Evolutionary conservation across 1,284 basidiomycete species (phyloP).

Genomic region (Limonomyces culmigenus): DNA sequence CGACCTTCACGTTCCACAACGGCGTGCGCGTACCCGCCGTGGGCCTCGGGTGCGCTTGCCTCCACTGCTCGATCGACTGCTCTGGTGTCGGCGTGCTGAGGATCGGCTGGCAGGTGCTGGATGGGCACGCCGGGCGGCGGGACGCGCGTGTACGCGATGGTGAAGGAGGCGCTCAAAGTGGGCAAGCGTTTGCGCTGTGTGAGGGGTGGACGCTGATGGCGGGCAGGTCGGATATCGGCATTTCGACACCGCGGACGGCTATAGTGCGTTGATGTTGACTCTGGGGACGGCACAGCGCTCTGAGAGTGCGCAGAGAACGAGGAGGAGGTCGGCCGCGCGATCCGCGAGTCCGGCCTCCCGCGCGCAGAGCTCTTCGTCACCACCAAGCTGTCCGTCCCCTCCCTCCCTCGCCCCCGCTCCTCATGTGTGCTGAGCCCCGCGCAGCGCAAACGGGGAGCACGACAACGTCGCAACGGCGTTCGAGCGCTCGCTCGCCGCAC

Average conservation of each 20-base stretch:
- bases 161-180: slow-evolving; percentile 63
- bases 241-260: neutral
- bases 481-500: slow-evolving; percentile 26
- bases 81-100: neutral
- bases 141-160: slow-evolving; percentile 29
- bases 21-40: too few relatives aligned
- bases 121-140: slow-evolving; percentile 18
- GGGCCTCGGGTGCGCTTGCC: neutral
- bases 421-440: slow-evolving; percentile 23
- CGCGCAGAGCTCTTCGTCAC: slow-evolving; percentile 37
- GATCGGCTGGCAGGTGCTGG: neutral
- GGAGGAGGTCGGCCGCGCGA: slow-evolving; percentile 29
- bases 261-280: too few relatives aligned
- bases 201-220: slow-evolving; percentile 17
- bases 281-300: too few relatives aligned
- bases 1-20: too few relatives aligned
- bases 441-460: too few relatives aligned
- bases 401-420: slow-evolving; percentile 21
- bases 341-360: slow-evolving; percentile 29
- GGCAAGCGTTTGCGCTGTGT: slow-evolving; percentile 65
- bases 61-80: too few relatives aligned
- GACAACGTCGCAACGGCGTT: too few relatives aligned
- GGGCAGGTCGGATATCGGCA: too few relatives aligned
- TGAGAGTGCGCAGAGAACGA: too few relatives aligned
- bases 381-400: slow-evolving; percentile 29